Evolutionary conservation across 257 asterid genomes (phyloP).

Genomic region (Solanum virginianum): DNA sequence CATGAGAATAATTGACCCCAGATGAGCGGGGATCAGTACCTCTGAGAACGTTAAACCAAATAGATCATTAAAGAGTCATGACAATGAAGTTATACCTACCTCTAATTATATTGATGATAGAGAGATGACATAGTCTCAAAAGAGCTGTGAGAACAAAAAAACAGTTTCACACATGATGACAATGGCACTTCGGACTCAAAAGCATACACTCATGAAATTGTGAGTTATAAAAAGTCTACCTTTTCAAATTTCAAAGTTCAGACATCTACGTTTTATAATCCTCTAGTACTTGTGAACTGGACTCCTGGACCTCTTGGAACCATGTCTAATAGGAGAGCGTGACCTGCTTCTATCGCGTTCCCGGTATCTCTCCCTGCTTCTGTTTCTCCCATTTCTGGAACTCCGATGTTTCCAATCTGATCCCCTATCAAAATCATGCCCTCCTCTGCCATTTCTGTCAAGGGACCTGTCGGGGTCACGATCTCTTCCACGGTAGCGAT

Average conservation of each 20-base stretch:
- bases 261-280: constrained; percentile 34
- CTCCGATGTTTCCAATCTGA: constrained; percentile 46
- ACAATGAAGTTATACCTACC: constrained; percentile 49
- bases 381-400: constrained; percentile 63
- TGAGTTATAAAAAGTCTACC: constrained; percentile 59
- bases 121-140: constrained; percentile 54
- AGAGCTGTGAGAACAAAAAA: constrained; percentile 88
- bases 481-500: constrained; percentile 37
- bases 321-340: constrained; percentile 59
- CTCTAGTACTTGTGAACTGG: constrained; percentile 48
- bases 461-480: constrained; percentile 42
- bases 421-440: constrained; percentile 43
- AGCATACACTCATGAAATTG: constrained; percentile 41
- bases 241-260: constrained; percentile 52
- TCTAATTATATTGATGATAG: constrained; percentile 71
- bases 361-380: constrained; percentile 66
- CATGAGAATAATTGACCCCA: constrained; percentile 7
- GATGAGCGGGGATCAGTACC: constrained; percentile 9
- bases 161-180: constrained; percentile 59
- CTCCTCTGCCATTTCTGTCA: constrained; percentile 61
- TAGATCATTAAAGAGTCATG: constrained; percentile 10
- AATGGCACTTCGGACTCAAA: constrained; percentile 37
- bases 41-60: background rate
- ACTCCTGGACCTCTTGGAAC: constrained; percentile 62
- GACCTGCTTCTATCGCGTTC: constrained; percentile 75